Conservation (phyloP, 2,329 filamentous ascomycete genomes). For the Aspergillus eucalypticola region DNA sequence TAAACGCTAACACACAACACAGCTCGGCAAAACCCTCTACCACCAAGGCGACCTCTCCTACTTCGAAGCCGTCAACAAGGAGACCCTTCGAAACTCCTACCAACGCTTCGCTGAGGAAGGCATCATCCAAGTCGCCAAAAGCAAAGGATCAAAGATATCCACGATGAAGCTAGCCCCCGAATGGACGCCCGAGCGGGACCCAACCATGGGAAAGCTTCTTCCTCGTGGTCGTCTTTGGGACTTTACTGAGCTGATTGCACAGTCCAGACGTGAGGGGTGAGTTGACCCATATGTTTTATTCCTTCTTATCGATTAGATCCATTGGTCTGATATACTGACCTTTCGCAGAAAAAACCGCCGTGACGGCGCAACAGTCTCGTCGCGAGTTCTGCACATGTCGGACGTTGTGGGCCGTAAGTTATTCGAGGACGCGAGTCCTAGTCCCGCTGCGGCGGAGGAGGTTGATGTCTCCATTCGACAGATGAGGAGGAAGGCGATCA, state of each 20-base stretch:
- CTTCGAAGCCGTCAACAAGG: slow-evolving; percentile 98
- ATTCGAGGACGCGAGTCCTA: slow-evolving; percentile 50
- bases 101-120: slow-evolving; percentile 85
- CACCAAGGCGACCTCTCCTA: slow-evolving; percentile 97
- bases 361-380: slow-evolving; percentile 87
- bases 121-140: slow-evolving; percentile 73
- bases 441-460: slow-evolving; percentile 21
- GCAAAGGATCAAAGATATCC: slow-evolving; percentile 53
- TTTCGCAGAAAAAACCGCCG: slow-evolving; percentile 74
- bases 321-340: not conserved
- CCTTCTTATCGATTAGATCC: too few species aligned
- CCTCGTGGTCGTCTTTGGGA: slow-evolving; percentile 82
- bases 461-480: slow-evolving; percentile 37
- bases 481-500: slow-evolving; percentile 40
- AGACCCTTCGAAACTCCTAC: slow-evolving; percentile 93
- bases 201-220: slow-evolving; percentile 59
- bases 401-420: slow-evolving; percentile 71
- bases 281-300: slow-evolving; percentile 11
- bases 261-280: slow-evolving; percentile 75
- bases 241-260: slow-evolving; percentile 85
- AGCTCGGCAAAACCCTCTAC: slow-evolving; percentile 94
- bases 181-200: slow-evolving; percentile 72
- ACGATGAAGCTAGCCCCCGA: slow-evolving; percentile 67
- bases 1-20: slow-evolving; percentile 26
- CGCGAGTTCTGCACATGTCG: slow-evolving; percentile 73